Evolutionary conservation across 208 protist genomes (phyloP), one percentile per base, ranked within the genome.

Genomic region (Acanthamoeba royreba): DNA sequence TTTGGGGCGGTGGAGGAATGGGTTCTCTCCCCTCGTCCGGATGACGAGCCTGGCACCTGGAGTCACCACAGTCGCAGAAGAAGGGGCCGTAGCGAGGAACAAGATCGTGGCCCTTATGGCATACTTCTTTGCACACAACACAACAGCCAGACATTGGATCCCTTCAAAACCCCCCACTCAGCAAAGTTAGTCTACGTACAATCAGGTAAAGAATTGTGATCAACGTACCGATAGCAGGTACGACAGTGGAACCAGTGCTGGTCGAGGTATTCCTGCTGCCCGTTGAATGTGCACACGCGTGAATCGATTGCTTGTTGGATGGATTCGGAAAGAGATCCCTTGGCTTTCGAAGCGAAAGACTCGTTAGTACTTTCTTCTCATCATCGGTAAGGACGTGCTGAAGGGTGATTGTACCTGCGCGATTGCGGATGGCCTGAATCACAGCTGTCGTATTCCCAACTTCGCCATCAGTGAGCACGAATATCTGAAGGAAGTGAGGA

Each of bases 401-500:
- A n/a, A n/a, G n/a, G n/a, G n/a, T n/a, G n/a, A n/a, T n/a, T 35
- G 28, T 40, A 90, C 83, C 83, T 43, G 19, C 19, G n/a, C 45
- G 86, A 13, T 92, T 53, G 0, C 45, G 49, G 19, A 92, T 45
- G 53, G 15, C 19, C 2, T 17, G 47, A 15, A 92, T 22, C n/a
- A 92, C 55, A 25, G 47, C 8, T 5, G 95, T 55, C 19, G 92
- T 96, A 81, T 96, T 95, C 66, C 28, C 58, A 28, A 96, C 88
- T 66, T 96, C 86, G 15, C 95, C 95, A 79, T 96, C 95, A 42
- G 95, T 96, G 22, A 94, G 89, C 19, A 94, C 47, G 46, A 96
- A 92, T 11, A n/a, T n/a, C n/a, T n/a, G n/a, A n/a, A n/a, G n/a
- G n/a, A n/a, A n/a, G n/a, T n/a, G n/a, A n/a, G n/a, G n/a, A n/a